phyloP scores from a whole-genome alignment of 2,329 filamentous ascomycete genomes.

The Pyrenophora seminiperda region DNA sequence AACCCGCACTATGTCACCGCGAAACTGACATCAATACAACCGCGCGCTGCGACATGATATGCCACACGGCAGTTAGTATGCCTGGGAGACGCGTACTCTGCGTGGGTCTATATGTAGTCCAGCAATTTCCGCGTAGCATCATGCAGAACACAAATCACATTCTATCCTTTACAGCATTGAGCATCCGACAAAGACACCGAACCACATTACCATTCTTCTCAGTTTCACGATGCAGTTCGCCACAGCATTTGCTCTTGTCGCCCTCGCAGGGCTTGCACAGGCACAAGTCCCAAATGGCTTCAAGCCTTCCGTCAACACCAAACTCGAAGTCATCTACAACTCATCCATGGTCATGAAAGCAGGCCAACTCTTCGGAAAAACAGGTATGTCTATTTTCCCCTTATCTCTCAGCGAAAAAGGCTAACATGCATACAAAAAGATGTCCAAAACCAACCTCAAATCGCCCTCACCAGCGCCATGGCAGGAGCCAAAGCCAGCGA shows the following conservation, averaged over 20 bases:
- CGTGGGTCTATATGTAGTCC: slow-evolving; percentile 18
- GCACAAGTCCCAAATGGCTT: slow-evolving; percentile 44
- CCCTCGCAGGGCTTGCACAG: slow-evolving; percentile 32
- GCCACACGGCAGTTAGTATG: slow-evolving; percentile 21
- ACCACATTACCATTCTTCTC: neutral
- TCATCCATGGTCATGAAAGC: slow-evolving; percentile 35
- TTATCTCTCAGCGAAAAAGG: no score
- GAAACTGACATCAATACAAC: slow-evolving; percentile 19
- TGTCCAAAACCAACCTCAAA: slow-evolving; percentile 34
- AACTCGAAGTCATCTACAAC: slow-evolving; percentile 43
- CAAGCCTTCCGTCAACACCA: slow-evolving; percentile 31
- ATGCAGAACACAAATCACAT: neutral
- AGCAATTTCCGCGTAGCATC: slow-evolving; percentile 4
- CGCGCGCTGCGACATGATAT: slow-evolving; percentile 27
- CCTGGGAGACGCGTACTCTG: slow-evolving; percentile 30
- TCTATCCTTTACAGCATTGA: neutral
- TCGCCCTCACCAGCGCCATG: slow-evolving; percentile 30
- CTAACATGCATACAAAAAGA: slow-evolving; percentile 18
- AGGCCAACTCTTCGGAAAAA: slow-evolving; percentile 37
- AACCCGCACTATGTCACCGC: slow-evolving; percentile 19
- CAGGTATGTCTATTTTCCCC: slow-evolving; percentile 21
- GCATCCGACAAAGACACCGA: neutral
- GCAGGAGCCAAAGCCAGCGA: slow-evolving; percentile 20
- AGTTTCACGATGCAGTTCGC: slow-evolving; percentile 30
- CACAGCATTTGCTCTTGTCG: slow-evolving; percentile 30